These are phyloP conservation scores for Paramecium biaurelia DNA, from an alignment of 73 alveolate species.

Conservation along the genomic window DNA sequence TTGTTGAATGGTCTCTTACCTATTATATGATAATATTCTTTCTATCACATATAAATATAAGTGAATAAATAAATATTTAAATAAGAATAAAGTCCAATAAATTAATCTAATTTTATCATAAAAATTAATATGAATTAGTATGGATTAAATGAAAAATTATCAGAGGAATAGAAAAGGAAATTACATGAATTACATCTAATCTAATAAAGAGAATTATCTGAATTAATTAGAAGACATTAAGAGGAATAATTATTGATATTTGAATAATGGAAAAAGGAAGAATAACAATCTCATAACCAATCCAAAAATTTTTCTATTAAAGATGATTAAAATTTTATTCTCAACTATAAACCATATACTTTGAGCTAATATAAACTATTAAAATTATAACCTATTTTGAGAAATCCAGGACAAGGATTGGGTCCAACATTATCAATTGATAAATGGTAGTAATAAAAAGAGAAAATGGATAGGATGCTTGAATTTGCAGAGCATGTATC, in stretches of 20 bases:
- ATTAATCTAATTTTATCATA: background rate
- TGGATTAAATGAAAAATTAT: background rate
- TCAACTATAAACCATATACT: constrained; percentile 5
- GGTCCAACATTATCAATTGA: constrained; percentile 36
- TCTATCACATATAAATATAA: too few relatives aligned
- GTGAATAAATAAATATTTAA: background rate
- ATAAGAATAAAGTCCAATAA: background rate
- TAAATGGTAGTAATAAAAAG: background rate
- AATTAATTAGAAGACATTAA: background rate
- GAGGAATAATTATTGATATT: background rate
- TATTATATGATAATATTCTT: too few relatives aligned
- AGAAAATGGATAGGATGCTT: background rate
- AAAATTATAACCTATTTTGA: constrained; percentile 2
- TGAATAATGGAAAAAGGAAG: background rate
- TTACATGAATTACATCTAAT: constrained; percentile 25
- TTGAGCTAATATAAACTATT: background rate
- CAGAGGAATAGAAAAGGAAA: constrained; percentile 19
- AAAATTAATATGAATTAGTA: background rate
- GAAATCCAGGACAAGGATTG: constrained; percentile 20
- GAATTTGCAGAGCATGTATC: constrained; percentile 38
- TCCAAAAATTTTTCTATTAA: background rate
- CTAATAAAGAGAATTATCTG: background rate
- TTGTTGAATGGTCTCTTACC: background rate
- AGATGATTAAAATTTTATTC: background rate
- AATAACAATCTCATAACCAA: background rate